Evolutionary conservation across 257 asterid species (phyloP).

Genomic region (Solanum neorickii): DNA sequence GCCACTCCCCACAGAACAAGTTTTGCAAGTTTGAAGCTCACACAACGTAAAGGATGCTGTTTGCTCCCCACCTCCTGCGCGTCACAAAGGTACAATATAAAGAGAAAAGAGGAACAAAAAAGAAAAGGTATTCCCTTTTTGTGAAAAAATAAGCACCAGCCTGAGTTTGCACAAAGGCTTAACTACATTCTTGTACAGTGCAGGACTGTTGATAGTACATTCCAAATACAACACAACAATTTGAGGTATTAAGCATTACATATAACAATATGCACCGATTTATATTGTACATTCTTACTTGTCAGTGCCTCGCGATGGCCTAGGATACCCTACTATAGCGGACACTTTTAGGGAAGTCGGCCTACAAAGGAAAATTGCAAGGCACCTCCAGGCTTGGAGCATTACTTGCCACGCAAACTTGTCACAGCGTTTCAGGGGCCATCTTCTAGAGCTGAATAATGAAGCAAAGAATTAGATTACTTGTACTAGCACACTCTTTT

Average conservation of each 20-base stretch:
- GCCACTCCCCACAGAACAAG: neutral
- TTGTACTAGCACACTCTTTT: neutral
- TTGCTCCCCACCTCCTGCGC: neutral
- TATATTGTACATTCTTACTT: neutral
- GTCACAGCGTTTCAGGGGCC: constrained; percentile 20
- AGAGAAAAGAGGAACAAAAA: neutral
- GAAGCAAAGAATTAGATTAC: neutral
- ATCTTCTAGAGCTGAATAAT: constrained; percentile 67
- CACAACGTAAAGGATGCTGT: neutral
- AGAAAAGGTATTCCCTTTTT: neutral
- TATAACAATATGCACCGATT: neutral
- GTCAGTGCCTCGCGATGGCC: neutral
- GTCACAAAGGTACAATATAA: neutral
- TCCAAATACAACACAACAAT: neutral
- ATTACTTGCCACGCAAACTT: neutral
- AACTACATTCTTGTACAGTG: neutral
- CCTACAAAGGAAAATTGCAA: neutral
- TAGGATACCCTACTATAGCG: neutral
- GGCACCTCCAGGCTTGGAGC: neutral
- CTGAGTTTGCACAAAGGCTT: neutral
- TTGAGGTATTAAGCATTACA: neutral
- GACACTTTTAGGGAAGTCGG: neutral
- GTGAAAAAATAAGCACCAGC: neutral
- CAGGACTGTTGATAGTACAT: neutral
- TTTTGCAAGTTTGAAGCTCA: neutral